These are phyloP conservation scores for Blastobotrys peoriensis DNA, from an alignment of 805 yeast species.

Conservation along the genomic window DNA sequence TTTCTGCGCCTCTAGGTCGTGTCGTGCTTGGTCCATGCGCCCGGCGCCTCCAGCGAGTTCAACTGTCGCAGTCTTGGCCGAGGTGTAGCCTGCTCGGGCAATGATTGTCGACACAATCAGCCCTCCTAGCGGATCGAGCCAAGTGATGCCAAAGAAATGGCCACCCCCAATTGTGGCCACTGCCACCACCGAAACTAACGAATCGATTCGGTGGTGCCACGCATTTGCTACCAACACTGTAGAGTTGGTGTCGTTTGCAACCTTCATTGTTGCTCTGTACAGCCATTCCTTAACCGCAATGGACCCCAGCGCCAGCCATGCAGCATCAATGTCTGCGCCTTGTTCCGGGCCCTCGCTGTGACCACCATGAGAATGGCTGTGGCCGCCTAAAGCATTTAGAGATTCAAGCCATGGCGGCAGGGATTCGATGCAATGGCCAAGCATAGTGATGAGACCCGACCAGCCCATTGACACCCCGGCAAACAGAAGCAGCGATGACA, in stretches of 20 bases:
- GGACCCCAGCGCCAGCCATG: conserved; percentile 91
- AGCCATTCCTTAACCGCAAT: conserved; percentile 84
- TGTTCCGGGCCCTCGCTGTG: conserved; percentile 27
- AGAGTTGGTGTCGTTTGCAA: conserved; percentile 73
- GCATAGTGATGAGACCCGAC: conserved; percentile 54
- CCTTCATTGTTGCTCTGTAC: conserved; percentile 71
- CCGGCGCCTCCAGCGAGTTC: conserved; percentile 59
- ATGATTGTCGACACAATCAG: conserved; percentile 75
- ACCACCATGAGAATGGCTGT: conserved; percentile 33
- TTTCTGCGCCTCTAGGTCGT: conserved; percentile 6
- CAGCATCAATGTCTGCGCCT: conserved; percentile 77
- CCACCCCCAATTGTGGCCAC: conserved; percentile 83
- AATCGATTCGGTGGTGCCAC: conserved; percentile 97
- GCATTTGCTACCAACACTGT: conserved; percentile 94
- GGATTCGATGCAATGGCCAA: conserved; percentile 8
- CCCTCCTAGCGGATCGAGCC: conserved; percentile 94
- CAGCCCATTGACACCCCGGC: conserved; percentile 93
- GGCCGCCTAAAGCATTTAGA: conserved; percentile 43
- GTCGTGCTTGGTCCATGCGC: conserved; percentile 1
- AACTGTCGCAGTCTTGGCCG: conserved; percentile 59
- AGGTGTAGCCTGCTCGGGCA: conserved; percentile 76
- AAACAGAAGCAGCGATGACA: conserved; percentile 69
- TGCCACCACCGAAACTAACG: conserved; percentile 87
- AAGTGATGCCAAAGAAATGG: conserved; percentile 64
- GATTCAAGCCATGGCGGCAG: conserved; percentile 43